Evolutionary conservation across 2,329 filamentous ascomycete genomes (phyloP), one percentile per base, ranked within the genome.

Genomic region (Myotisia sp.): DNA sequence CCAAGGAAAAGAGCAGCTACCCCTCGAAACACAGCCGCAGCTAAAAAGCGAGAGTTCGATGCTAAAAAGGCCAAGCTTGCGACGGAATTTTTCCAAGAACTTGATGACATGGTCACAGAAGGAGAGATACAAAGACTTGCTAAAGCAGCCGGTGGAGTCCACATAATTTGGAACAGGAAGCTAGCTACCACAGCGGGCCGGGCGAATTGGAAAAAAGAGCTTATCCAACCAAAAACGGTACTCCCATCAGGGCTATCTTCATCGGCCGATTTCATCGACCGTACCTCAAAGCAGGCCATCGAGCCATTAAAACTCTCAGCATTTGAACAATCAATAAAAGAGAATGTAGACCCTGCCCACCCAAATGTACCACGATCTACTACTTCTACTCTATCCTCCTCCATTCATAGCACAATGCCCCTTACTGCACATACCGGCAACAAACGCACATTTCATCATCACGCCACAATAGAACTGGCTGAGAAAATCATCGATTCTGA

Each of bases 401-500:
- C 32, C 7, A 6, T 14, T 4, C 24, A 12, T 5, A 22, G 6
- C 28, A n/a, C 28, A 6, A 14, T 32, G 19, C 3, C n/a, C 10
- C 16, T 6, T 4, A 12, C 18, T 5, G 8, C 17, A 26, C n/a
- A 8, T 16, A 10, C 14, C 6, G 7, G 12, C 5, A 10, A 12
- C 16, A n/a, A 18, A 32, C 17, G 35, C 3, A 16, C 36, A 6
- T 29, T 54, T 59, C 37, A 56, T 55, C 17, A 87, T 53, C 59
- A 71, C 47, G 84, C 83, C 6, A 74, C 67, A 10, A 93, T 95
- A 49, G 86, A 95, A 52, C 71, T 95, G 2, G 83, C 86, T 0
- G 75, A 82, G 36, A 92, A 92, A 53, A 77, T 94, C 29, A 85
- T 95, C 41, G 75, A 84, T 51, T 70, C 78, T 48, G 73, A 81